These are phyloP conservation scores for Curvularia spicifera DNA, from an alignment of 2,329 filamentous ascomycete species.

Conservation along the genomic window DNA sequence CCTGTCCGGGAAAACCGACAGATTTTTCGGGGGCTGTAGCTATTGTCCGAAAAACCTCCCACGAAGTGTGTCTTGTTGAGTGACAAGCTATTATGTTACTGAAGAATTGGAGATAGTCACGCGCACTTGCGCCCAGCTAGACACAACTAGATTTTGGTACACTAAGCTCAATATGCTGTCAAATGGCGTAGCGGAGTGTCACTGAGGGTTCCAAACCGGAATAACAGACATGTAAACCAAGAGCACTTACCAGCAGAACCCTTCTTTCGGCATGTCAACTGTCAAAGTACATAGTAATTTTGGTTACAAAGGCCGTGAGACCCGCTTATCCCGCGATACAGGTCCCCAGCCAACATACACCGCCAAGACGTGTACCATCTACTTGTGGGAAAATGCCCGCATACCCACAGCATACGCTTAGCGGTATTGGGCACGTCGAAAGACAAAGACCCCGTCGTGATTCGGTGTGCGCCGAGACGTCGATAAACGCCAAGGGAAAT, in stretches of 20 bases:
- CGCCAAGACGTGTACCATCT: constrained; percentile 29
- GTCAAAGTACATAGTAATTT: background rate
- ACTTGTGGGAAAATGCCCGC: constrained; percentile 2
- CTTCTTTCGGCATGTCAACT: background rate
- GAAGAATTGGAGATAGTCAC: background rate
- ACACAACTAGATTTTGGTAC: background rate
- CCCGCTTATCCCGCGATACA: background rate
- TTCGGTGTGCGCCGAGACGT: constrained; percentile 20
- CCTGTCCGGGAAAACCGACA: constrained; percentile 22
- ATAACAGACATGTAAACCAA: background rate
- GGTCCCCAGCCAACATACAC: constrained; percentile 8
- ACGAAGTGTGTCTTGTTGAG: constrained; percentile 20
- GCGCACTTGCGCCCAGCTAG: background rate
- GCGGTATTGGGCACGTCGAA: background rate
- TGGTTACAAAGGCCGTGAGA: background rate
- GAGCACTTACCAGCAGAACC: background rate
- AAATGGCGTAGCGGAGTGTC: background rate
- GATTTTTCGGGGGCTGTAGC: constrained; percentile 6
- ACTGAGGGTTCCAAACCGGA: background rate
- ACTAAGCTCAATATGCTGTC: background rate
- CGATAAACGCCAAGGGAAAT: constrained; percentile 23
- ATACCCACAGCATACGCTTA: constrained; percentile 15
- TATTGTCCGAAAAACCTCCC: constrained; percentile 5
- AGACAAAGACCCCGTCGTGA: constrained; percentile 10
- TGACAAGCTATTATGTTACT: background rate